Evolutionary conservation across 441 rosid genomes (phyloP), one percentile per base, ranked within the genome.

Genomic region (Euphorbia corollata): DNA sequence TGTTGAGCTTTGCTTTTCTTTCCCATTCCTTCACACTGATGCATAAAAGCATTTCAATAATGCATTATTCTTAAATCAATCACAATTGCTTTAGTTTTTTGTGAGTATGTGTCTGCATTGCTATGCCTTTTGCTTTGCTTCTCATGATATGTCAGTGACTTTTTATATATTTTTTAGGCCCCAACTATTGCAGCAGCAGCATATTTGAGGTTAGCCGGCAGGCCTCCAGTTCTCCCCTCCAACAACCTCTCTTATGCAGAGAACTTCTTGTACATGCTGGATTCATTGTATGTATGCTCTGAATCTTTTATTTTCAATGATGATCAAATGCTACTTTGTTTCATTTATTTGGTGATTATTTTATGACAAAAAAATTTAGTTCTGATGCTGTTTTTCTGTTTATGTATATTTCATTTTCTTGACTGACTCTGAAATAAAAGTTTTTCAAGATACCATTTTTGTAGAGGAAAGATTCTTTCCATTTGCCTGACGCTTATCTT

Each of bases 171-270:
- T 68, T 73, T 84, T 47, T 81, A 94, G 98, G 98, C 85, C 30
- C 99, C 99, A 65, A 94, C 98, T 47, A 85, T 94, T 63, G 99
- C 98, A 8, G 98, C 98, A 5, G 96, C 99, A 64, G 98, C 97
- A 76, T 91, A 91, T 82, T 75, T 89, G 76, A 86, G 98, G 79
- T 61, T 86, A 85, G 97, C 97, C 1, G 99, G 99, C 77, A 82
- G 96, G 80, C 97, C 94, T 75, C 88, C 98, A 0, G 93, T 92
- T 80, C 88, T 87, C 48, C 97, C 98, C 65, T 92, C 92, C 1
- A 83, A 74, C 80, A 88, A 75, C 76, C 90, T 94, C 72, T 91
- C 98, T 66, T 94, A 94, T 74, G 65, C 98, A 16, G 97, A 94
- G 70, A 94, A 94, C 81, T 94, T 91, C 68, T 87, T 94, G 32